Conservation (phyloP, 768 basidiomycete genomes). For the Suillus subaureus region DNA sequence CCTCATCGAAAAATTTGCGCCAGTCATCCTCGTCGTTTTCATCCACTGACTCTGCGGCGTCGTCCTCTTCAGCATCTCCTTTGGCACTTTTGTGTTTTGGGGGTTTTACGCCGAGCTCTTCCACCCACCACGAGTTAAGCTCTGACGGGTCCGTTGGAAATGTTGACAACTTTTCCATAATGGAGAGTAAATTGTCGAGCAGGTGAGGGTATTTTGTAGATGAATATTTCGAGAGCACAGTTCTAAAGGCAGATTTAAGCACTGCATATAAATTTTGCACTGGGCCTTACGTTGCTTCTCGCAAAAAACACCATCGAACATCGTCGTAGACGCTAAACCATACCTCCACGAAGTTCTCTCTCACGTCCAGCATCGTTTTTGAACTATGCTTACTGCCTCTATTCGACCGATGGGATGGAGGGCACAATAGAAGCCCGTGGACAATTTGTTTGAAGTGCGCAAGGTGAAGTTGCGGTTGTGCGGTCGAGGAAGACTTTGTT, state of each 20-base stretch:
- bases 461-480: slow-evolving; percentile 66
- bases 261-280: slow-evolving; percentile 5
- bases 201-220: slow-evolving; percentile 40
- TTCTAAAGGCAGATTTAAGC: slow-evolving; percentile 13
- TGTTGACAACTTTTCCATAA: slow-evolving; percentile 68
- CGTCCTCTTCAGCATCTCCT: slow-evolving; percentile 39
- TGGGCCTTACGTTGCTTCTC: slow-evolving; percentile 65
- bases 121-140: slow-evolving; percentile 78
- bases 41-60: slow-evolving; percentile 35
- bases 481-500: slow-evolving; percentile 43
- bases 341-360: slow-evolving; percentile 62
- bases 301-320: slow-evolving; percentile 86
- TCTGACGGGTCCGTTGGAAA: slow-evolving; percentile 75
- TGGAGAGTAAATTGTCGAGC: slow-evolving; percentile 56
- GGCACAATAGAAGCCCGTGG: slow-evolving; percentile 61
- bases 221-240: slow-evolving; percentile 27
- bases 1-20: slow-evolving; percentile 83
- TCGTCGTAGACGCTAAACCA: slow-evolving; percentile 84
- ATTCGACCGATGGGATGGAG: slow-evolving; percentile 43
- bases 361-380: slow-evolving; percentile 58
- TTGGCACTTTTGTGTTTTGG: slow-evolving; percentile 49
- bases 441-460: slow-evolving; percentile 69
- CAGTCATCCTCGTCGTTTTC: slow-evolving; percentile 62
- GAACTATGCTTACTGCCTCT: slow-evolving; percentile 30
- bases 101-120: slow-evolving; percentile 63